Conservation (phyloP, 2,329 filamentous ascomycete genomes). For the Fusarium xyrophilum region DNA sequence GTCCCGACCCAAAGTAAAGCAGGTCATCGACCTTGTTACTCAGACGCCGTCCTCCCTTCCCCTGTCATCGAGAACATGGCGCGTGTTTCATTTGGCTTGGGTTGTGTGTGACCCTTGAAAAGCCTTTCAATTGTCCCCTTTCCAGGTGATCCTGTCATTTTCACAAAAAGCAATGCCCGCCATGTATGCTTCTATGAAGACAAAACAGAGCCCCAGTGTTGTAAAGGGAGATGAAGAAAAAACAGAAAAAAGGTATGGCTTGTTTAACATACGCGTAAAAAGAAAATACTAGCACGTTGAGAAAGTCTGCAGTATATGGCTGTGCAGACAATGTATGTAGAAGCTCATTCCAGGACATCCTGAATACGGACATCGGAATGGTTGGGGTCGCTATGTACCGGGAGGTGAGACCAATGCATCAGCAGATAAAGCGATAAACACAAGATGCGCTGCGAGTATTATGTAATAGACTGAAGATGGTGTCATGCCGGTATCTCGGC, state of each 20-base stretch:
- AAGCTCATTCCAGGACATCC: neutral
- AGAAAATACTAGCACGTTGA: neutral
- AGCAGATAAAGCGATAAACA: constrained; percentile 4
- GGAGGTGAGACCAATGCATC: constrained; percentile 6
- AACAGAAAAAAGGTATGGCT: constrained; percentile 1
- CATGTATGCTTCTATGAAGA: constrained; percentile 14
- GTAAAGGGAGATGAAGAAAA: constrained; percentile 12
- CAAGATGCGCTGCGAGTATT: constrained; percentile 34
- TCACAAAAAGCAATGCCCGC: constrained; percentile 11
- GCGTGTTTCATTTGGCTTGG: constrained; percentile 2
- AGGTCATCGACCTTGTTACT: constrained; percentile 17
- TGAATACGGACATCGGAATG: neutral
- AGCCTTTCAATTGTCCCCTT: neutral
- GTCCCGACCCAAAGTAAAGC: constrained; percentile 8
- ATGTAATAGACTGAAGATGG: constrained; percentile 24
- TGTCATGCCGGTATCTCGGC: constrained; percentile 11
- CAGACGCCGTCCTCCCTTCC: constrained; percentile 8
- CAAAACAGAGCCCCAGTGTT: constrained; percentile 15
- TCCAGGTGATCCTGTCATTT: neutral
- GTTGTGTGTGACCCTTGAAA: neutral
- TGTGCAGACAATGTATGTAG: constrained; percentile 5
- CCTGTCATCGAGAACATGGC: constrained; percentile 12
- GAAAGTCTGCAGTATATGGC: constrained; percentile 7
- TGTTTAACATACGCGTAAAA: constrained; percentile 1
- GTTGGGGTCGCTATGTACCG: constrained; percentile 1